Percentiles rank a stretch among this genome's conserved stretches.
phyloP scores from a whole-genome alignment of 78 protist genomes.

The Anaeramoeba ignava region DNA sequence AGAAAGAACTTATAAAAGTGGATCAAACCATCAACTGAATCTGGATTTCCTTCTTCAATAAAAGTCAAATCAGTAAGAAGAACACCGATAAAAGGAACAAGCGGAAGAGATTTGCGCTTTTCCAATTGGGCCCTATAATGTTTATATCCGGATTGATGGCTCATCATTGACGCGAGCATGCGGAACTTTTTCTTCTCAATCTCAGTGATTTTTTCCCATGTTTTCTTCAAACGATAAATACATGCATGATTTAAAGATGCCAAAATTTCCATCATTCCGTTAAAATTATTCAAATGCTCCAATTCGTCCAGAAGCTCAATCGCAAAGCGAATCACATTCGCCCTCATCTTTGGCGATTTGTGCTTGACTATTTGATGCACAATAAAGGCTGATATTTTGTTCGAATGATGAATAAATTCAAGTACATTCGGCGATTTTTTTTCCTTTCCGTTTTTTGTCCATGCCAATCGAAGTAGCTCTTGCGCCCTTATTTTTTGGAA shows the following conservation, averaged over 20 bases:
- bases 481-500: too few relatives aligned
- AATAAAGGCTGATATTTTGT: too few relatives aligned
- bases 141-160: neutral
- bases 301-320: too few relatives aligned
- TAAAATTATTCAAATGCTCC: too few relatives aligned
- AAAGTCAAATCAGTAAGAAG: neutral
- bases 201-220: neutral
- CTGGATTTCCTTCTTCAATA: neutral
- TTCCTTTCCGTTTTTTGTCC: too few relatives aligned
- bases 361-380: too few relatives aligned
- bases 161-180: neutral
- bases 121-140: neutral
- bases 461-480: too few relatives aligned
- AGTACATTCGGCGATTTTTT: too few relatives aligned
- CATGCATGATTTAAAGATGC: neutral
- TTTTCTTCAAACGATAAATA: neutral
- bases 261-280: conserved; percentile 12
- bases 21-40: neutral
- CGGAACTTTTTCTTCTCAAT: neutral
- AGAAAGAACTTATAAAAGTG: neutral
- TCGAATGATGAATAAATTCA: too few relatives aligned
- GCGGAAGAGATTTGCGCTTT: neutral
- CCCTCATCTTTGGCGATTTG: too few relatives aligned
- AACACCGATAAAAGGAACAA: neutral
- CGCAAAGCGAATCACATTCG: too few relatives aligned